Conservation (phyloP, 2,329 filamentous ascomycete species). For the Diaporthe vaccinii region DNA sequence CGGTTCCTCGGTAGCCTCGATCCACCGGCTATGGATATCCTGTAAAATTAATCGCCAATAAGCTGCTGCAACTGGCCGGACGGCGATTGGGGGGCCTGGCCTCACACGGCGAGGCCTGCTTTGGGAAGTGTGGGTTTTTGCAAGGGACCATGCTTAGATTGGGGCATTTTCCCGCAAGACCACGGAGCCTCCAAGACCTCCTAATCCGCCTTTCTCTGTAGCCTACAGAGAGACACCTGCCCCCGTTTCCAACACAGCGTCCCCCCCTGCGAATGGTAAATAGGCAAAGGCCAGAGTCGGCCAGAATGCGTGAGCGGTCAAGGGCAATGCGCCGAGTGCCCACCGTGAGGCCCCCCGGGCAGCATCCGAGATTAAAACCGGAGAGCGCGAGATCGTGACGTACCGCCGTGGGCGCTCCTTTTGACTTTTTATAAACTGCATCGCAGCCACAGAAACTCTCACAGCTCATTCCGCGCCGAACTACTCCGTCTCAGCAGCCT, state of each 20-base stretch:
- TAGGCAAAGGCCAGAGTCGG: slow-evolving; percentile 7
- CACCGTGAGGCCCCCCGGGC: slow-evolving; percentile 15
- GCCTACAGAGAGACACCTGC: not conserved
- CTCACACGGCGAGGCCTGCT: slow-evolving; percentile 20
- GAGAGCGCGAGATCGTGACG: slow-evolving; percentile 35
- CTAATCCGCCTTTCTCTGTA: not conserved
- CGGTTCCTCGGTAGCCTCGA: slow-evolving; percentile 28
- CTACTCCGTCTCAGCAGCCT: slow-evolving; percentile 7
- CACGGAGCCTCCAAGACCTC: slow-evolving; percentile 6
- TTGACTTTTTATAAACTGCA: slow-evolving; percentile 31
- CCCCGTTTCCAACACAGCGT: slow-evolving; percentile 20
- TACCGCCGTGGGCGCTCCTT: slow-evolving; percentile 19
- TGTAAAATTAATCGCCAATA: slow-evolving; percentile 26
- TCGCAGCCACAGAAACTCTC: slow-evolving; percentile 20
- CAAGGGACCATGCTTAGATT: slow-evolving; percentile 26
- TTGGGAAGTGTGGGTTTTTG: slow-evolving; percentile 19
- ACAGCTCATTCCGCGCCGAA: slow-evolving; percentile 7
- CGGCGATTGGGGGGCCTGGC: not conserved
- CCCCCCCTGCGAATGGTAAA: slow-evolving; percentile 11
- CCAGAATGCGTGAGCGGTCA: slow-evolving; percentile 33
- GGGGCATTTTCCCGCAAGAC: slow-evolving; percentile 25
- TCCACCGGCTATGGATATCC: slow-evolving; percentile 20
- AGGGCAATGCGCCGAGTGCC: slow-evolving; percentile 2
- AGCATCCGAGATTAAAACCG: slow-evolving; percentile 35
- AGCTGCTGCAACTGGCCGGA: slow-evolving; percentile 14